A percentile compares a stretch with the other conserved stretches of the same genome.
Evolutionary conservation across 2,329 filamentous ascomycete genomes (phyloP).

Genomic region (Calycina herbarum): DNA sequence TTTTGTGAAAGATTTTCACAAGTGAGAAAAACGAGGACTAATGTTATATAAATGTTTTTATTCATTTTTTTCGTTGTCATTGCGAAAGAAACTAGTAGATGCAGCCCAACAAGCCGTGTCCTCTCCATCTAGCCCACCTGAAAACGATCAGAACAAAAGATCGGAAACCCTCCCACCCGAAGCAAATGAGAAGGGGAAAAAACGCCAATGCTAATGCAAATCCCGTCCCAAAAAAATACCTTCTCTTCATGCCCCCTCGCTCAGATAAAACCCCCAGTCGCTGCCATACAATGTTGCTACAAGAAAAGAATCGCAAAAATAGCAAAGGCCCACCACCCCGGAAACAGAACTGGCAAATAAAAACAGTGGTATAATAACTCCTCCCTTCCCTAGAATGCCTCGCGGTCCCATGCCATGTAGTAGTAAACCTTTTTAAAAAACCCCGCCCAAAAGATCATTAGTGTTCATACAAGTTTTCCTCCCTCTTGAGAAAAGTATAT

Average conservation of each 20-base stretch:
- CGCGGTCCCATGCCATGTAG: not conserved
- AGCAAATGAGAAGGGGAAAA: not conserved
- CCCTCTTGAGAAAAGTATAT: not conserved
- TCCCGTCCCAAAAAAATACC: not conserved
- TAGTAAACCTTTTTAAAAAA: not conserved
- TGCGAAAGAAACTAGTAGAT: not conserved
- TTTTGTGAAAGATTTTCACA: no score
- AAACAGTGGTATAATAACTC: slow-evolving; percentile 8
- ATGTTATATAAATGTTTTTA: no score
- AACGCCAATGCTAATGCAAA: not conserved
- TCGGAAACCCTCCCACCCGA: not conserved
- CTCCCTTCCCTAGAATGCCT: not conserved
- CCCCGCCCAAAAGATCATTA: not conserved
- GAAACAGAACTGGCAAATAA: not conserved
- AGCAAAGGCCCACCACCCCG: not conserved
- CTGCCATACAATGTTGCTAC: not conserved
- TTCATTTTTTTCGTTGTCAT: not conserved
- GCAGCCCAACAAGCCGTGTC: not conserved
- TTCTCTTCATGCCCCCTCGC: not conserved
- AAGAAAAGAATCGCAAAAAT: not conserved
- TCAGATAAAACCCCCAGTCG: not conserved
- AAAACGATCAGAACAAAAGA: not conserved
- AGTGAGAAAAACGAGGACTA: no score
- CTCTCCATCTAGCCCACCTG: not conserved
- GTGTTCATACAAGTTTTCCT: not conserved